Evolutionary conservation across 192 early-diverging fungal genomes (phyloP).

Genomic region (Coemansia sp.): DNA sequence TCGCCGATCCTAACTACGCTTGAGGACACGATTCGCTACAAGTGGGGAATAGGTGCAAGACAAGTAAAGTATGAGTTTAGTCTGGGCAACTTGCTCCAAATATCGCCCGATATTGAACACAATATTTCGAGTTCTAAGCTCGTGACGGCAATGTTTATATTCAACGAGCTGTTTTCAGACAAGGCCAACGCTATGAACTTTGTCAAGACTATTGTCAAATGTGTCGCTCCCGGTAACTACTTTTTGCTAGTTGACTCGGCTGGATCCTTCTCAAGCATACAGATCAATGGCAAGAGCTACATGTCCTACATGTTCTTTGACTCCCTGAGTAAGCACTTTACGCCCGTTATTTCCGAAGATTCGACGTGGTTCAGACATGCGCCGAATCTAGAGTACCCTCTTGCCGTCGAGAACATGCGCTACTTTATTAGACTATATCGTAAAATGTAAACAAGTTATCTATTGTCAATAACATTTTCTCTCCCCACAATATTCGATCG

Average conservation of each 20-base stretch:
- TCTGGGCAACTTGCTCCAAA: slow-evolving; percentile 61
- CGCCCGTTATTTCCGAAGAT: slow-evolving; percentile 66
- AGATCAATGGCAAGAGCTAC: slow-evolving; percentile 72
- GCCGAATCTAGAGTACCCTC: slow-evolving; percentile 68
- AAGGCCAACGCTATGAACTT: slow-evolving; percentile 76
- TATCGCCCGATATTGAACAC: slow-evolving; percentile 43
- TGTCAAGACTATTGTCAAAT: slow-evolving; percentile 65
- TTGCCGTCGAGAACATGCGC: slow-evolving; percentile 87
- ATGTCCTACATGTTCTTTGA: slow-evolving; percentile 92
- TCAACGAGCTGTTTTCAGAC: slow-evolving; percentile 87
- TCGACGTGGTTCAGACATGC: slow-evolving; percentile 76
- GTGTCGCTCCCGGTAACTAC: slow-evolving; percentile 63
- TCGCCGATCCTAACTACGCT: slow-evolving; percentile 54
- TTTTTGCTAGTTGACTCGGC: slow-evolving; percentile 88
- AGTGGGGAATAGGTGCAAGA: slow-evolving; percentile 49
- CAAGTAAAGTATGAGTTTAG: slow-evolving; percentile 60
- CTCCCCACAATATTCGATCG: neutral
- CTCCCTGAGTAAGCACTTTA: slow-evolving; percentile 63
- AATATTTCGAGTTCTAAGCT: slow-evolving; percentile 61
- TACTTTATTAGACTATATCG: slow-evolving; percentile 85
- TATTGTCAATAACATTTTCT: neutral
- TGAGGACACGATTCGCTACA: slow-evolving; percentile 54
- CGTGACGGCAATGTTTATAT: slow-evolving; percentile 86
- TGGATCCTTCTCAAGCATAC: slow-evolving; percentile 85
- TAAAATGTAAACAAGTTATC: slow-evolving; percentile 49